phyloP scores from a whole-genome alignment of 2,329 filamentous ascomycete genomes.

The Ascomycota sp. region DNA sequence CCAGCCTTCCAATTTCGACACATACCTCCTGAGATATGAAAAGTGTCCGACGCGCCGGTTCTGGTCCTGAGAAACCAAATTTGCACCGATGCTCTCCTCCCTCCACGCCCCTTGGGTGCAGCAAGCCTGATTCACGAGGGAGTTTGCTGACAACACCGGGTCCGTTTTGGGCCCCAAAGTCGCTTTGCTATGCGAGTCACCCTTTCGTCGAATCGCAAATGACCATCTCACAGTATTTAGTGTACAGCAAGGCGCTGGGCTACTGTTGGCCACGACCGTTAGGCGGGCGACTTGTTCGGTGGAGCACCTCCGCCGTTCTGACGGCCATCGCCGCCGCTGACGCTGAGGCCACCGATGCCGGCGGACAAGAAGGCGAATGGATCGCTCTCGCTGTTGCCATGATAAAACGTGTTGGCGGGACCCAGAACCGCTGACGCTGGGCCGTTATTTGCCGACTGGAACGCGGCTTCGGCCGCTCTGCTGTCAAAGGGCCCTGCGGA shows the following conservation, averaged over 20 bases:
- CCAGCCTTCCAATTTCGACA: constrained; percentile 14
- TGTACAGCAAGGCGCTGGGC: constrained; percentile 3
- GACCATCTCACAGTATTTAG: constrained; percentile 3
- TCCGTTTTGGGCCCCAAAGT: too few species aligned
- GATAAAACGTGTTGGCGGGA: constrained; percentile 33
- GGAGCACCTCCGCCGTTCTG: constrained; percentile 39
- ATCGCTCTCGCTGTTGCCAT: constrained; percentile 42
- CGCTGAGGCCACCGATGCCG: constrained; percentile 51
- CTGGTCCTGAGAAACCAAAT: constrained; percentile 16
- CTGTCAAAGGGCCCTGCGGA: constrained; percentile 80
- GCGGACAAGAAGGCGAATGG: constrained; percentile 64
- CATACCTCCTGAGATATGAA: constrained; percentile 15
- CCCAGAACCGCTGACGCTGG: constrained; percentile 57
- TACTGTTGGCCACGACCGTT: constrained; percentile 9
- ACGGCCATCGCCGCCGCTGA: constrained; percentile 43
- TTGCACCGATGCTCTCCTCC: constrained; percentile 11
- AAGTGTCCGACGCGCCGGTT: constrained; percentile 16
- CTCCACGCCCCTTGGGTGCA: constrained; percentile 14
- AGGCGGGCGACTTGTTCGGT: constrained; percentile 39
- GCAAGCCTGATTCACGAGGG: too few species aligned
- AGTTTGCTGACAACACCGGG: too few species aligned
- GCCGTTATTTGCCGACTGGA: constrained; percentile 71
- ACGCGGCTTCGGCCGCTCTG: constrained; percentile 82
- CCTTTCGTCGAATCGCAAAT: too few species aligned
- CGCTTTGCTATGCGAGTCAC: constrained; percentile 7